These are phyloP conservation scores for Stenocarpella maydis DNA, from an alignment of 2,329 filamentous ascomycete species.

Conservation along the genomic window DNA sequence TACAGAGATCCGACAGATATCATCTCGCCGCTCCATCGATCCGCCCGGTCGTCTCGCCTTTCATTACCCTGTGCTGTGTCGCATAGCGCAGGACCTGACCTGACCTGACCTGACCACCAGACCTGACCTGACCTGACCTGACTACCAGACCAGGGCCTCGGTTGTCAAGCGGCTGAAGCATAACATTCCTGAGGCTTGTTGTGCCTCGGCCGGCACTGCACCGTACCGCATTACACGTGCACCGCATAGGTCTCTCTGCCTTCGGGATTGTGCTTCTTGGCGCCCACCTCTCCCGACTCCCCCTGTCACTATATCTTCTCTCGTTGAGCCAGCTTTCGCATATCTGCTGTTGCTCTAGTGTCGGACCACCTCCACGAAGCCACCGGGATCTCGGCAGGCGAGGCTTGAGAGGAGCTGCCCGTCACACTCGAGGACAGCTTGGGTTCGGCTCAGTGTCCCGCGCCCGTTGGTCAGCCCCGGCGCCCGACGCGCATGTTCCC, in stretches of 20 bases:
- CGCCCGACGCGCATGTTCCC: conserved; percentile 19
- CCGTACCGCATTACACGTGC: conserved; percentile 15
- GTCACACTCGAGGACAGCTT: not conserved
- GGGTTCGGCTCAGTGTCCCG: conserved; percentile 8
- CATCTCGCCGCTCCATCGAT: not conserved
- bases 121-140: too few relatives aligned
- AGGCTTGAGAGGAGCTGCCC: not conserved
- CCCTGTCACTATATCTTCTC: not conserved
- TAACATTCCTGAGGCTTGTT: conserved; percentile 18
- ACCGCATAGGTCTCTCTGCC: conserved; percentile 18
- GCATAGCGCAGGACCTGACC: not conserved
- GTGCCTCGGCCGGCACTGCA: conserved; percentile 14
- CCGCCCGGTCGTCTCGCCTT: not conserved
- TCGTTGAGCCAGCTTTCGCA: not conserved
- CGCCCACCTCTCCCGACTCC: conserved; percentile 3
- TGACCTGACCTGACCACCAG: too few relatives aligned
- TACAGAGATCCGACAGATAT: not conserved
- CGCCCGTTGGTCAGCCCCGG: conserved; percentile 7
- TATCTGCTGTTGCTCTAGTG: not conserved
- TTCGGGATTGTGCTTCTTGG: conserved; percentile 25
- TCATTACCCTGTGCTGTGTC: not conserved
- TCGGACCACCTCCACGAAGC: not conserved
- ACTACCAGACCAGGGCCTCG: not conserved
- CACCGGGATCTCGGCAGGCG: not conserved
- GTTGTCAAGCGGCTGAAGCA: conserved; percentile 1